Percentiles rank a stretch among this genome's conserved stretches.
These are phyloP conservation scores for Agaricales sp. DNA, from an alignment of 1,284 basidiomycete species.

Conservation along the genomic window DNA sequence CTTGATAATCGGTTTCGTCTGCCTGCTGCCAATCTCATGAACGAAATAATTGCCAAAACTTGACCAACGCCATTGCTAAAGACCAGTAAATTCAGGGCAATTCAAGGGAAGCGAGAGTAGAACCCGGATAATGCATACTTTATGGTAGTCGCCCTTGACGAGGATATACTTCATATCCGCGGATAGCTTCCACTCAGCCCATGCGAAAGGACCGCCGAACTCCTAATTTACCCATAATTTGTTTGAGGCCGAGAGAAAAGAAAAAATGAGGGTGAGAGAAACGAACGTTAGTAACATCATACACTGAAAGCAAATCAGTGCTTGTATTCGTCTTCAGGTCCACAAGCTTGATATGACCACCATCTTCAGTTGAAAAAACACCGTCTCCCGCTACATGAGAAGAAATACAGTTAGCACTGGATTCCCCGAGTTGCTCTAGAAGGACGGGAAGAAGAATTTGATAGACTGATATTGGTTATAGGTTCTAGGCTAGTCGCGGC, in stretches of 20 bases:
- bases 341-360: conserved; percentile 63
- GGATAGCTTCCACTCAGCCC: conserved; percentile 68
- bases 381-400: conserved; percentile 70
- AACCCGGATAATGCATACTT: conserved; percentile 32
- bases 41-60: conserved; percentile 85
- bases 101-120: background rate
- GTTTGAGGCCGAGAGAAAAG: conserved; percentile 5
- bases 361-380: conserved; percentile 61
- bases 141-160: conserved; percentile 61
- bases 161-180: conserved; percentile 84
- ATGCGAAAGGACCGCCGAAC: conserved; percentile 40
- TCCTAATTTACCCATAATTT: no score
- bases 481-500: no score
- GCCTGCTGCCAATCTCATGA: conserved; percentile 48
- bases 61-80: conserved; percentile 87
- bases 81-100: no score
- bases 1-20: conserved; percentile 59
- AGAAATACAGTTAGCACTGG: background rate
- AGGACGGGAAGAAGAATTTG: no score
- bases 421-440: no score
- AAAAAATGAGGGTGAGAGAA: background rate
- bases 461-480: no score
- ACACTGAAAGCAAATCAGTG: conserved; percentile 43
- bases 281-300: conserved; percentile 52
- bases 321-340: conserved; percentile 71